phyloP scores from a whole-genome alignment of 1,284 basidiomycete species.

The Tremellales sp. region DNA sequence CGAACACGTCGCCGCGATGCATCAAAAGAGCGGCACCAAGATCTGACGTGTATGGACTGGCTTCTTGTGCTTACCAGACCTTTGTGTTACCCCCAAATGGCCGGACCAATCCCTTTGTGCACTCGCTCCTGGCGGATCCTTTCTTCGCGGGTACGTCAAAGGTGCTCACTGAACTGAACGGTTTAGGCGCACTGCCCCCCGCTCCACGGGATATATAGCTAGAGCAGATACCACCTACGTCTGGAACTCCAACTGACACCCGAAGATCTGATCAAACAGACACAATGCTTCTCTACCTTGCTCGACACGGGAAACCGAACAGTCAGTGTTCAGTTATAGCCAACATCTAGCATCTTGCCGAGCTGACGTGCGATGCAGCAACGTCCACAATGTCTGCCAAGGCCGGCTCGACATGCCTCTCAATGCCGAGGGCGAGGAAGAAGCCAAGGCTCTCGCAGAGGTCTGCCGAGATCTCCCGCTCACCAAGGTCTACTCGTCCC shows the following conservation, averaged over 20 bases:
- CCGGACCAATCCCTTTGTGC: too few species aligned
- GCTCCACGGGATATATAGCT: background rate
- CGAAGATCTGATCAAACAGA: too few species aligned
- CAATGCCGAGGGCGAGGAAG: constrained; percentile 6
- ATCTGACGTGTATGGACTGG: too few species aligned
- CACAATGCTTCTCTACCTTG: background rate
- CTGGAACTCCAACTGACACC: background rate
- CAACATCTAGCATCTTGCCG: too few species aligned
- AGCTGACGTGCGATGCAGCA: too few species aligned
- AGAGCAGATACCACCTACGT: background rate
- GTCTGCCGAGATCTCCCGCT: constrained; percentile 13
- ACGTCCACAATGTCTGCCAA: constrained; percentile 8
- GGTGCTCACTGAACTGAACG: too few species aligned
- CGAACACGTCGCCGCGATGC: too few species aligned
- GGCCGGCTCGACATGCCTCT: constrained; percentile 11
- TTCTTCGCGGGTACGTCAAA: too few species aligned
- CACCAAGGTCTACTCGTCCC: constrained; percentile 10
- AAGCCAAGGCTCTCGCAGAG: constrained; percentile 14
- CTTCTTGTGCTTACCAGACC: too few species aligned
- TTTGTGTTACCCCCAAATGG: too few species aligned
- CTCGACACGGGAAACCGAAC: background rate
- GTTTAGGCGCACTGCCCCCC: background rate
- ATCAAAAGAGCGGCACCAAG: too few species aligned
- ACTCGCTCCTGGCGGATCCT: too few species aligned
- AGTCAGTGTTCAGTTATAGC: background rate